Conservation (phyloP, 2,329 filamentous ascomycete genomes). For the Ilyonectria mors-panacis region DNA sequence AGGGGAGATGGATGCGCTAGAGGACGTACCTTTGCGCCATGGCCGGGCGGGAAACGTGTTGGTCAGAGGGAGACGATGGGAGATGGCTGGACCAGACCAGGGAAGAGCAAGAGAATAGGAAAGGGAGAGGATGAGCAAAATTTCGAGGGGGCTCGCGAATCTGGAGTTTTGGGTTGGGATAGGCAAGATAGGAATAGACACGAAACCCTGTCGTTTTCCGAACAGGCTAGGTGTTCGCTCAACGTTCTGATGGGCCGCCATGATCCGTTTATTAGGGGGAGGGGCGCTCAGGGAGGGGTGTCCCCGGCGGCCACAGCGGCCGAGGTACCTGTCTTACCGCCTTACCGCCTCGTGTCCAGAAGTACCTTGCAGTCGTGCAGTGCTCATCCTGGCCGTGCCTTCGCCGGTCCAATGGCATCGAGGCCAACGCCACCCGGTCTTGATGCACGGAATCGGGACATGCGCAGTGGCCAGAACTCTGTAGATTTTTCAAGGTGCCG, state of each 20-base stretch:
- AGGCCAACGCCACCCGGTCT: not conserved
- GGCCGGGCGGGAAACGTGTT: constrained; percentile 24
- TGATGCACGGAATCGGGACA: not conserved
- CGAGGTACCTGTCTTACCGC: not conserved
- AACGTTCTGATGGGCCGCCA: constrained; percentile 27
- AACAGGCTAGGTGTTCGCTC: constrained; percentile 40
- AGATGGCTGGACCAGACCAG: constrained; percentile 9
- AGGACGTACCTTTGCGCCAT: constrained; percentile 56
- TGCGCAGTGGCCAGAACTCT: not conserved
- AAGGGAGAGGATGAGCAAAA: constrained; percentile 11
- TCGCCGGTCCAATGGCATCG: constrained; percentile 42
- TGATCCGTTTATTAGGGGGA: constrained; percentile 33
- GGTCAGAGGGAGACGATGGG: constrained; percentile 7
- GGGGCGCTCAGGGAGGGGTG: constrained; percentile 4
- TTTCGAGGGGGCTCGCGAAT: constrained; percentile 41
- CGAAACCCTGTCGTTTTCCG: constrained; percentile 46
- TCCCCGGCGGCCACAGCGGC: not conserved
- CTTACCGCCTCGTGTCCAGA: not conserved
- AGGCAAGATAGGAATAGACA: constrained; percentile 12
- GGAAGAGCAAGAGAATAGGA: constrained; percentile 4
- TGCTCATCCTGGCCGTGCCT: constrained; percentile 10
- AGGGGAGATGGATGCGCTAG: not conserved
- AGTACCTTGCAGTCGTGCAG: not conserved
- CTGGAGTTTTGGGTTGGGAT: constrained; percentile 24
- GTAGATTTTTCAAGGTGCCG: not conserved